Evolutionary conservation across 306 rosid species (phyloP), one percentile per base, ranked within the genome.

Genomic region (Arachis hypogaea): DNA sequence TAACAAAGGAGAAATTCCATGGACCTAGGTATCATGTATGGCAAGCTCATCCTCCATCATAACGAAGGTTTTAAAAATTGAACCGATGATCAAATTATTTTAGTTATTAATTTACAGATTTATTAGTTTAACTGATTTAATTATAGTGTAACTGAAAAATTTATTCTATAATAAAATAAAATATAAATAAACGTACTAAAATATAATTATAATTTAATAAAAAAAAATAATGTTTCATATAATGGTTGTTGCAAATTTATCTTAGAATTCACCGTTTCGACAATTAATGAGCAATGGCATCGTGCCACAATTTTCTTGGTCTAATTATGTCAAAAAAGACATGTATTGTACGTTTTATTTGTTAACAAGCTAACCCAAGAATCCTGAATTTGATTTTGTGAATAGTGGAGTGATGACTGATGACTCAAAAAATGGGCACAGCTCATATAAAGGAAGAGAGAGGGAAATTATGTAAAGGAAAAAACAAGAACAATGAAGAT

Each of bases 361-460:
- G 81, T 44, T 71, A 66, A 11, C 41, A 6, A 33, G 59, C 33
- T 2, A 33, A 33, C 4, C 38, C 38, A 33, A 33, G 38, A 33
- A n/a, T 61, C 22, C n/a, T 51, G 51, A 62, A 3, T 62, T 56
- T 30, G 59, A 72, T 36, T 42, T 49, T 54, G 41, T 14, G 22
- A 72, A 11, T 52, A 41, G 43, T 22, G 1, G 1, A 41, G 43
- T 22, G 1, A 22, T 22, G 1, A 22, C 1, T 7, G 56, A 59
- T 47, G 41, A 2, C 9, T 72, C 59, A 12, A 4, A 28, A 22
- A 16, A 11, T 3, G 16, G 68, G 49, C 60, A 73, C 59, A 67
- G 16, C 9, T 52, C 54, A 54, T 52, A 72, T 60, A 59, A 73
- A 66, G 71, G 75, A 67, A 72, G 75, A 79, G 69, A 60, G 71